Evolutionary conservation across 192 early-diverging fungal species (phyloP).

Genomic region (Paraglomus occultum): DNA sequence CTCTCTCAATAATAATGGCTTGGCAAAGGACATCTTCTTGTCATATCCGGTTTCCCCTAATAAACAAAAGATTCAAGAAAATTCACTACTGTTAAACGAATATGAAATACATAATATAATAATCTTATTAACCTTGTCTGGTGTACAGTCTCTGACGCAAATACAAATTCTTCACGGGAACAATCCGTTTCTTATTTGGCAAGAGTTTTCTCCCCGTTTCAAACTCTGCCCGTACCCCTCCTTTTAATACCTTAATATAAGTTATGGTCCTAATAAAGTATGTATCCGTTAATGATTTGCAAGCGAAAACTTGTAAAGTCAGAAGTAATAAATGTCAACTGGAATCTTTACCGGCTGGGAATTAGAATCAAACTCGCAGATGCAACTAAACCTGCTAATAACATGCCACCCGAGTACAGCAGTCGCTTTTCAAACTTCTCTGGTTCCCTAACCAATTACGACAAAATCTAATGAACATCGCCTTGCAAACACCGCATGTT

Average conservation of each 20-base stretch:
- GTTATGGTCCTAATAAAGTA: background rate
- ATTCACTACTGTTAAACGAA: background rate
- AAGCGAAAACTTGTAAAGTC: too few relatives aligned
- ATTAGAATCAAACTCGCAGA: background rate
- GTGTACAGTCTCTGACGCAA: background rate
- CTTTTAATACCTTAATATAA: slow-evolving; percentile 8
- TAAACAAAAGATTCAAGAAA: background rate
- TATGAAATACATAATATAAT: background rate
- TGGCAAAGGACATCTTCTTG: background rate
- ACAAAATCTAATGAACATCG: too few relatives aligned
- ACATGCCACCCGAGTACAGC: background rate
- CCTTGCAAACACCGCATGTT: too few relatives aligned
- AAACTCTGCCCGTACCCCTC: background rate
- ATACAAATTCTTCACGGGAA: background rate
- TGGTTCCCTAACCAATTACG: too few relatives aligned
- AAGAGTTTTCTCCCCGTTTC: slow-evolving; percentile 4
- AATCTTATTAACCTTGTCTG: background rate
- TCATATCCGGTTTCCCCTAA: background rate
- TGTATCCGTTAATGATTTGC: background rate
- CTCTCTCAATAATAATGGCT: slow-evolving; percentile 34
- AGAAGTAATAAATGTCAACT: too few relatives aligned
- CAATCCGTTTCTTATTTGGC: background rate
- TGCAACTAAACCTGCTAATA: background rate
- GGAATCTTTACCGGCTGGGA: slow-evolving; percentile 3
- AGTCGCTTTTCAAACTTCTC: background rate